Percentiles rank a stretch among this genome's conserved stretches.
phyloP scores from a whole-genome alignment of 208 protist species.

The Crithidia expoeki region DNA sequence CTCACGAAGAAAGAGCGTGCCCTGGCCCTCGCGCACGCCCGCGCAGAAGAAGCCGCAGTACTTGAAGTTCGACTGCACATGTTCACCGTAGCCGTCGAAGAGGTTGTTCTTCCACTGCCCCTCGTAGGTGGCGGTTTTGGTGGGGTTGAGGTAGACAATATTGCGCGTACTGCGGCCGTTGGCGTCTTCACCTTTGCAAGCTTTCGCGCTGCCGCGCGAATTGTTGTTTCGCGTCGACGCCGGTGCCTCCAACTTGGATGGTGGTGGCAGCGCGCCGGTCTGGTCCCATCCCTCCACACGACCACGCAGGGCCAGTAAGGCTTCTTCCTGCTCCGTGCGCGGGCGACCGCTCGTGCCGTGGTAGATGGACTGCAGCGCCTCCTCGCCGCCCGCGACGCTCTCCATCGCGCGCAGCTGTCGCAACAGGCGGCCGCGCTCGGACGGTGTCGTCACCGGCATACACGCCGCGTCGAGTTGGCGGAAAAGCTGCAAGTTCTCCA shows the following conservation, averaged over 20 bases:
- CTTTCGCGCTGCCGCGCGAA: not conserved
- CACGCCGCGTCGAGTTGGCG: constrained; percentile 64
- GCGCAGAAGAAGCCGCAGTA: constrained; percentile 86
- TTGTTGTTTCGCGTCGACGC: not conserved
- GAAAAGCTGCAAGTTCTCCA: constrained; percentile 89
- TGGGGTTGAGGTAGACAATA: constrained; percentile 84
- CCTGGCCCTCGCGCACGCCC: constrained; percentile 79
- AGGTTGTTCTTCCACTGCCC: constrained; percentile 86
- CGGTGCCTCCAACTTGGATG: not conserved
- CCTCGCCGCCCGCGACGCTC: constrained; percentile 45
- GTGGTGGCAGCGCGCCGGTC: not conserved
- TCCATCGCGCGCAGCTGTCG: constrained; percentile 70
- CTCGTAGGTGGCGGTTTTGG: constrained; percentile 85
- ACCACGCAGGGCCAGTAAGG: constrained; percentile 55
- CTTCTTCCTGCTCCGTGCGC: constrained; percentile 87
- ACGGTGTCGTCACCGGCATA: constrained; percentile 63
- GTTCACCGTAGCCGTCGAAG: constrained; percentile 87
- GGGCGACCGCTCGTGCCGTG: constrained; percentile 55
- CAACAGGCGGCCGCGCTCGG: constrained; percentile 76
- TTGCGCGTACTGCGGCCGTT: constrained; percentile 44
- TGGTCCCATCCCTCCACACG: constrained; percentile 50
- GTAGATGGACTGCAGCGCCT: constrained; percentile 64
- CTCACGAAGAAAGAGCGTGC: constrained; percentile 80
- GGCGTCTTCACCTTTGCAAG: constrained; percentile 13
- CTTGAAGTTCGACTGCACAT: constrained; percentile 72